phyloP scores from a whole-genome alignment of 2,329 filamentous ascomycete genomes.

The Fusarium sp. region DNA sequence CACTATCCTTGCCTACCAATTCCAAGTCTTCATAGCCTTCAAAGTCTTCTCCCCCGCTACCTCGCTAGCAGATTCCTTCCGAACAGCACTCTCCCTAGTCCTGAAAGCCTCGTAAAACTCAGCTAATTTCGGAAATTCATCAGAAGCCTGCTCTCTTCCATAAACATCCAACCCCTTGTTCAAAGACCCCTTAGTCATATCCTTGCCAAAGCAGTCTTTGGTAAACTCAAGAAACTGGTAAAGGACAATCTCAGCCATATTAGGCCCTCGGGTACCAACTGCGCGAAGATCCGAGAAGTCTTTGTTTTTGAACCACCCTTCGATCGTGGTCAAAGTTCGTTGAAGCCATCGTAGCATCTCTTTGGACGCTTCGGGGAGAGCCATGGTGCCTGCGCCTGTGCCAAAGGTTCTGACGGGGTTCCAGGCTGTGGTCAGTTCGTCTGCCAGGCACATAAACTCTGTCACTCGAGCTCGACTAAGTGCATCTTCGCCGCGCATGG shows the following conservation, averaged over 20 bases:
- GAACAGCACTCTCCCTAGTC: not conserved
- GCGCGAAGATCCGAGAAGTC: not conserved
- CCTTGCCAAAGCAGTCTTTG: not conserved
- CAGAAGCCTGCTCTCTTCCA: not conserved
- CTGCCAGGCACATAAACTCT: not conserved
- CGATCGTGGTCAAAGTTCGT: not conserved
- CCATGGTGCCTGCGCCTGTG: not conserved
- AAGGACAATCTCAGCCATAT: not conserved
- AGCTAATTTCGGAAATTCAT: not conserved
- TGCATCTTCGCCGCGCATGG: not conserved
- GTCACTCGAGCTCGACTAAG: not conserved
- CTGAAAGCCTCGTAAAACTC: not conserved
- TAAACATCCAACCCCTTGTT: not conserved
- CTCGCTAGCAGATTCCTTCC: not conserved
- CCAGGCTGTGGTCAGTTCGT: not conserved
- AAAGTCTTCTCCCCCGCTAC: not conserved
- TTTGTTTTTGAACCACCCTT: not conserved
- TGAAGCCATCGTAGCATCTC: not conserved
- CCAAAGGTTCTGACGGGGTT: not conserved
- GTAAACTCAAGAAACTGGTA: not conserved
- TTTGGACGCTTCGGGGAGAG: not conserved
- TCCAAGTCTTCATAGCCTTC: slow-evolving; percentile 2
- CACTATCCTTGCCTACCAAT: not conserved
- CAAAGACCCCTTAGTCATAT: not conserved
- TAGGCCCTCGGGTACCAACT: not conserved